These are phyloP conservation scores for Grosmannia huntii DNA, from an alignment of 2,329 filamentous ascomycete genomes.

Conservation along the genomic window DNA sequence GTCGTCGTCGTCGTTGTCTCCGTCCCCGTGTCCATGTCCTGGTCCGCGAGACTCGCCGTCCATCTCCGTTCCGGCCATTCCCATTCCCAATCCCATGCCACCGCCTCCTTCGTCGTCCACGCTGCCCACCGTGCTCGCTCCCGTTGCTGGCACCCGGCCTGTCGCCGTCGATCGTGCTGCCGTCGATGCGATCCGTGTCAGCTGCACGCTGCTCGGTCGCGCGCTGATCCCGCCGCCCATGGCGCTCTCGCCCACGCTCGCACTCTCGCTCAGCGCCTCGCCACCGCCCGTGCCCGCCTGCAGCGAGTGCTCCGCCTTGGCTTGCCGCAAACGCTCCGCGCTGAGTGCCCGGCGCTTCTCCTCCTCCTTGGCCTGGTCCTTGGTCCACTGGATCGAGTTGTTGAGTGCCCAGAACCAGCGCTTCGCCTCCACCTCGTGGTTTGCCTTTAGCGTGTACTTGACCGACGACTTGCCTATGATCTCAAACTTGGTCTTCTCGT, in stretches of 20 bases:
- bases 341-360: slow-evolving; percentile 62
- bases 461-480: slow-evolving; percentile 97
- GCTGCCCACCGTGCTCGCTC: slow-evolving; percentile 34
- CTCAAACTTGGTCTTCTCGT: slow-evolving; percentile 96
- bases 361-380: slow-evolving; percentile 91
- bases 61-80: slow-evolving; percentile 11
- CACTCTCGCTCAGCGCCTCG: slow-evolving; percentile 34
- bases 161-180: slow-evolving; percentile 15
- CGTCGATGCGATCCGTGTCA: slow-evolving; percentile 27
- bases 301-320: slow-evolving; percentile 49
- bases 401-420: slow-evolving; percentile 98
- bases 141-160: slow-evolving; percentile 20
- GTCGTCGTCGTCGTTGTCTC: slow-evolving; percentile 40
- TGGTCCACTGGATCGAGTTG: slow-evolving; percentile 96
- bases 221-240: not conserved
- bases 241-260: slow-evolving; percentile 32
- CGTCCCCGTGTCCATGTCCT: slow-evolving; percentile 4
- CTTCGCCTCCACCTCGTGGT: slow-evolving; percentile 96
- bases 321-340: slow-evolving; percentile 63
- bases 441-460: slow-evolving; percentile 95
- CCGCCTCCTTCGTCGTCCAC: slow-evolving; percentile 29
- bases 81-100: slow-evolving; percentile 11
- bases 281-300: slow-evolving; percentile 27
- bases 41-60: not conserved
- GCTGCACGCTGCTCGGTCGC: slow-evolving; percentile 30